These are phyloP conservation scores for Penicillium riverlandense DNA, from an alignment of 495 filamentous ascomycete genomes.

Conservation along the genomic window DNA sequence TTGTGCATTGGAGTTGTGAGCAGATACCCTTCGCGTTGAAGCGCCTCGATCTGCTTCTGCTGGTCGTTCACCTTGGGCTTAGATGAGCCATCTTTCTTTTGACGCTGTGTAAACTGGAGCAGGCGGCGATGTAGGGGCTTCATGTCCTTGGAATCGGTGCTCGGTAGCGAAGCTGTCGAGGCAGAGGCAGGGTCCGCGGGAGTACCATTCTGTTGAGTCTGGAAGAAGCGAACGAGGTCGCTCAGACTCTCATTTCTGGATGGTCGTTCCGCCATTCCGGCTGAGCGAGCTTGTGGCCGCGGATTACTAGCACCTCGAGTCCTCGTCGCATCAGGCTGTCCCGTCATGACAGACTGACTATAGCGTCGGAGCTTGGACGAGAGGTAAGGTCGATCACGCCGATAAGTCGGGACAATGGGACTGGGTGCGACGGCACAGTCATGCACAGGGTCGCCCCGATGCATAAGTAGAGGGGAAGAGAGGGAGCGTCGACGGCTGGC, in stretches of 20 bases:
- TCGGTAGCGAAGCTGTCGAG: too few species aligned
- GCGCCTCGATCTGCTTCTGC: slow-evolving; percentile 24
- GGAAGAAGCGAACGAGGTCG: slow-evolving; percentile 34
- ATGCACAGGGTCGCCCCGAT: slow-evolving; percentile 20
- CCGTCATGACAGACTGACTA: slow-evolving; percentile 14
- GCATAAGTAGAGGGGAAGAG: slow-evolving; percentile 20
- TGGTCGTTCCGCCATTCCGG: slow-evolving; percentile 17
- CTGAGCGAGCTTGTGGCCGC: slow-evolving; percentile 17
- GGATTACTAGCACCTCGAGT: slow-evolving; percentile 3
- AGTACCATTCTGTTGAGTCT: slow-evolving; percentile 16
- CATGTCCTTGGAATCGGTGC: neutral
- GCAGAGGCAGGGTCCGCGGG: too few species aligned
- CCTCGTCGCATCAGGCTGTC: neutral
- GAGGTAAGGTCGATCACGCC: slow-evolving; percentile 17
- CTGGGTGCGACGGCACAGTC: slow-evolving; percentile 32
- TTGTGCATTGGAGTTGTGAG: slow-evolving; percentile 6
- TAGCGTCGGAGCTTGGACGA: slow-evolving; percentile 16
- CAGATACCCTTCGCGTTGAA: slow-evolving; percentile 33
- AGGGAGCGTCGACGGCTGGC: slow-evolving; percentile 8
- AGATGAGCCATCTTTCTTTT: slow-evolving; percentile 21
- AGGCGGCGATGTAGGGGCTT: slow-evolving; percentile 39
- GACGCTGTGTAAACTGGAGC: slow-evolving; percentile 31
- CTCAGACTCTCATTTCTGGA: slow-evolving; percentile 26
- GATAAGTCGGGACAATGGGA: slow-evolving; percentile 35
- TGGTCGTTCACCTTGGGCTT: slow-evolving; percentile 23